These are phyloP conservation scores for Fraxinus floribunda DNA, from an alignment of 305 asterid species.

Conservation along the genomic window DNA sequence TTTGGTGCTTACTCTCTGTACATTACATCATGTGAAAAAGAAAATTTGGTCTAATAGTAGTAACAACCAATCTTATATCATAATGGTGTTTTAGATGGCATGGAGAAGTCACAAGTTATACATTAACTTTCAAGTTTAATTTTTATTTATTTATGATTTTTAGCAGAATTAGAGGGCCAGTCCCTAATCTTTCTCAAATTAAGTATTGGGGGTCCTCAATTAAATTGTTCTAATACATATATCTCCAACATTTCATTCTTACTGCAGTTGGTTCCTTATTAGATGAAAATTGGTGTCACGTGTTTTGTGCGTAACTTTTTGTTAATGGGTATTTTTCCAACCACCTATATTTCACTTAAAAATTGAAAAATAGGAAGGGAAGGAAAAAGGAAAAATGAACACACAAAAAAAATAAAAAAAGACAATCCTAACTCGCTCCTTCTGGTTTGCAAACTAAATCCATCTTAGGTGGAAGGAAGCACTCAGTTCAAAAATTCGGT, in stretches of 20 bases:
- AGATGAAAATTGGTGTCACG: background rate
- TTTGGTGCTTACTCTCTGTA: background rate
- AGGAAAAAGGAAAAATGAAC: background rate
- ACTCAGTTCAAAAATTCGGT: background rate
- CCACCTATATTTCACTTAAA: background rate
- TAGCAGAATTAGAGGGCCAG: background rate
- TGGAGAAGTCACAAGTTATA: background rate
- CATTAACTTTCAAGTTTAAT: background rate
- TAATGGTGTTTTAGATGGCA: background rate
- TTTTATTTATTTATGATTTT: too few species aligned
- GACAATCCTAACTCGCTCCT: background rate
- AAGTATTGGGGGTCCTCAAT: background rate
- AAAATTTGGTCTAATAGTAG: too few species aligned
- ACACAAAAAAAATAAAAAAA: too few species aligned
- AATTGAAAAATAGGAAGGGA: background rate
- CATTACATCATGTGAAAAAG: too few species aligned
- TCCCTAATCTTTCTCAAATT: background rate
- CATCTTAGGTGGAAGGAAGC: background rate
- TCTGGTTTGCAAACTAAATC: background rate
- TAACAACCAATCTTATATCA: background rate
- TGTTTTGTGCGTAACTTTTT: background rate
- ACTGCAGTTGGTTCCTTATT: background rate
- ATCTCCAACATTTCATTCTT: background rate
- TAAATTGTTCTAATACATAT: background rate
- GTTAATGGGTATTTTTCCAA: background rate